phyloP scores from a whole-genome alignment of 202 grass and related monocot species.

The Cymbopogon flexuosus region DNA sequence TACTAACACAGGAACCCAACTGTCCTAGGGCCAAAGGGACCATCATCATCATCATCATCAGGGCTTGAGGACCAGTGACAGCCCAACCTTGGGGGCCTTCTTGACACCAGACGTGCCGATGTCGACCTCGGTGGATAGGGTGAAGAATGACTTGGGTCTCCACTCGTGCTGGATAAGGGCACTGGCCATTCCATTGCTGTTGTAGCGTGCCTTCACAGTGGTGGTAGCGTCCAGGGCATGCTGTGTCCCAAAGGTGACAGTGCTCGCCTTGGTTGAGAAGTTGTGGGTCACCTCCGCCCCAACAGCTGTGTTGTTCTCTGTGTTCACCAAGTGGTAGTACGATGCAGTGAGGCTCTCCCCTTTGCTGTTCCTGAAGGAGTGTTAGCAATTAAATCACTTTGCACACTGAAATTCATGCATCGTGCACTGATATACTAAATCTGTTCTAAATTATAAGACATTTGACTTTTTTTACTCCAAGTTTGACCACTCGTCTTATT shows the following conservation, averaged over 20 bases:
- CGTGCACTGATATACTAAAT: not conserved
- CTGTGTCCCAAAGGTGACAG: slow-evolving; percentile 51
- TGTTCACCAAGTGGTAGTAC: slow-evolving; percentile 54
- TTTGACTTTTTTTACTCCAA: too few relatives aligned
- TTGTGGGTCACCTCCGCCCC: slow-evolving; percentile 56
- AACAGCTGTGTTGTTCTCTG: slow-evolving; percentile 40
- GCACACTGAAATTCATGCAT: not conserved
- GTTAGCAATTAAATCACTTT: not conserved
- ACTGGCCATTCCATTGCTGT: slow-evolving; percentile 47
- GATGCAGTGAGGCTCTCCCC: slow-evolving; percentile 56
- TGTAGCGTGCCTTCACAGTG: slow-evolving; percentile 52
- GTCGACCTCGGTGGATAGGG: slow-evolving; percentile 61
- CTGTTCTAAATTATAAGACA: too few relatives aligned
- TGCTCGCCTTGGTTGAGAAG: slow-evolving; percentile 61
- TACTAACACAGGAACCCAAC: not conserved
- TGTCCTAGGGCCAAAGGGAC: slow-evolving; percentile 33
- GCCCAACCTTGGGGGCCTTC: slow-evolving; percentile 70
- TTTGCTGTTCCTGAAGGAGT: slow-evolving; percentile 67
- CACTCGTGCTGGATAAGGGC: slow-evolving; percentile 71
- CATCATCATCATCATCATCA: slow-evolving; percentile 39
- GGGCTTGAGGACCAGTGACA: slow-evolving; percentile 68
- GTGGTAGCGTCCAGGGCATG: slow-evolving; percentile 57
- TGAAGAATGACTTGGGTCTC: slow-evolving; percentile 64
- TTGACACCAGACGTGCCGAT: slow-evolving; percentile 43
- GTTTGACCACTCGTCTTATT: too few relatives aligned